Evolutionary conservation across 2,329 filamentous ascomycete species (phyloP), one percentile per base, ranked within the genome.

Genomic region (Bipolaris oryzae): DNA sequence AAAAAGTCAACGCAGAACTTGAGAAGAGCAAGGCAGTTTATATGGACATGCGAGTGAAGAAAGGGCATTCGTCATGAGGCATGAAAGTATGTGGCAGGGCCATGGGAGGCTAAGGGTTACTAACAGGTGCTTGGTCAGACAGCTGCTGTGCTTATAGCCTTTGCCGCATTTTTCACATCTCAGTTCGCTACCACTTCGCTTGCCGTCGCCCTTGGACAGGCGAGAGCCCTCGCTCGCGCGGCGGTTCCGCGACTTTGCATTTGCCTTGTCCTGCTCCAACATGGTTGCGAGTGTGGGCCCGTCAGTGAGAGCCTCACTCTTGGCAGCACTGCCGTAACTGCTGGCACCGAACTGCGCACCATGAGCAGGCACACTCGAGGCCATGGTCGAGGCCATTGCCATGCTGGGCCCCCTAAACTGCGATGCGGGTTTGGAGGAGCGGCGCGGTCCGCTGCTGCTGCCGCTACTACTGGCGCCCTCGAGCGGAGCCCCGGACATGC

Each of bases 131-230:
- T 98, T 99, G 78, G 91, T 96, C 84, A 99, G 87, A 87, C 95
- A 99, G 84, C 95, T 98, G 87, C 93, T 96, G 85, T 99, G 95
- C 88, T 99, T 99, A 87, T 99, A 99, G 81, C 92, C 92, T 85
- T 99, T 99, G 79, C 94, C 94, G 83, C 95, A 99, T 80, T 93
- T 94, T 76, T 96, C 92, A 82, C 95, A 99, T 79, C 90, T 92
- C 76, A 99, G 87, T 78, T 98, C 94, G 73, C 88, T 87, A 73
- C 88, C 86, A 80, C 87, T 90, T 78, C 92, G 93, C 81, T 87
- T 88, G 67, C 85, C 84, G 71, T 94, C 90, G 68, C 89, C 88
- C 79, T 95, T 96, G 70, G 84, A 81, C 61, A 94, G 83, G 68
- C 90, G 87, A 67, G 94, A 91, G 61, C 92, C 93, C 76, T 98